These are phyloP conservation scores for Penicillium atrosanguineum DNA, from an alignment of 495 filamentous ascomycete species.

Conservation along the genomic window DNA sequence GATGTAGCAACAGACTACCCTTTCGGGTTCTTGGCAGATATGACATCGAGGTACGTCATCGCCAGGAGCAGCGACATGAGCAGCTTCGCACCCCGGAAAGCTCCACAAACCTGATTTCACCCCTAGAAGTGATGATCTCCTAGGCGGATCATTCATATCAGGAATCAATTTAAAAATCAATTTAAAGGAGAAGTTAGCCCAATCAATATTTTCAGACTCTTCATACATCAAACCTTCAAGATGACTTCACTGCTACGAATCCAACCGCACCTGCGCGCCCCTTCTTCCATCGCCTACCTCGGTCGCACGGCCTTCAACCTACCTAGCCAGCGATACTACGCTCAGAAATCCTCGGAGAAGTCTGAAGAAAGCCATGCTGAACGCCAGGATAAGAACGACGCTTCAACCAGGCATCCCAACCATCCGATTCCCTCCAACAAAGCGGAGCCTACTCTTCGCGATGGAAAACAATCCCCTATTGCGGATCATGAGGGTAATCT, in stretches of 20 bases:
- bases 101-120: conserved; percentile 9
- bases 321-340: conserved; percentile 5
- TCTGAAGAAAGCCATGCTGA: neutral
- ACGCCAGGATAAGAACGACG: neutral
- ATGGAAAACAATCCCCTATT: conserved; percentile 31
- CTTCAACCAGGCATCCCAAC: conserved; percentile 1
- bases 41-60: conserved; percentile 25
- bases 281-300: neutral
- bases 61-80: neutral
- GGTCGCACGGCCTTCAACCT: neutral
- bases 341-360: neutral
- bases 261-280: conserved; percentile 2
- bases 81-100: neutral
- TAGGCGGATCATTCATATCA: neutral
- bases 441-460: conserved; percentile 34
- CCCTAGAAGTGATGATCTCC: neutral
- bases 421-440: conserved; percentile 37
- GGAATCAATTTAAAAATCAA: neutral
- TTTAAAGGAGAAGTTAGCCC: neutral
- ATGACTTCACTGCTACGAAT: conserved; percentile 13
- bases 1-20: neutral
- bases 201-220: neutral
- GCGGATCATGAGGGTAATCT: conserved; percentile 29
- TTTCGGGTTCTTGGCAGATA: conserved; percentile 10
- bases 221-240: neutral